Evolutionary conservation across 2,329 filamentous ascomycete genomes (phyloP).

Genomic region (Xylariaceae sp.): DNA sequence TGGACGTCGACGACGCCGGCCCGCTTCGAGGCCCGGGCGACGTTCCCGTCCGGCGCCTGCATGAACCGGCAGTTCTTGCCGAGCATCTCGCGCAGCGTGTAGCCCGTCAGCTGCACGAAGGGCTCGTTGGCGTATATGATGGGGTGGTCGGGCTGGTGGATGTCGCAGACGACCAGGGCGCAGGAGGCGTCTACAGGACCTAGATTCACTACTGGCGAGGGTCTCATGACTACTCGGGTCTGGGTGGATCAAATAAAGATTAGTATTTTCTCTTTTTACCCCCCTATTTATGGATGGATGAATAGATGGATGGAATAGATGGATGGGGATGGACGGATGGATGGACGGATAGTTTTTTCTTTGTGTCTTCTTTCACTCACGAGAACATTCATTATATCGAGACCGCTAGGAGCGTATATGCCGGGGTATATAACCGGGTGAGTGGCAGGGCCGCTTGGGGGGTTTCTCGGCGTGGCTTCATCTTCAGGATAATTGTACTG

Average conservation of each 20-base stretch:
- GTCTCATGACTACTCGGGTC: conserved; percentile 61
- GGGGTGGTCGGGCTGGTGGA: conserved; percentile 65
- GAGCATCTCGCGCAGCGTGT: conserved; percentile 65
- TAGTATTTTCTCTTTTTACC: conserved; percentile 2
- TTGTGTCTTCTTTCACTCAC: conserved; percentile 33
- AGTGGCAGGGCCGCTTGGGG: conserved; percentile 15
- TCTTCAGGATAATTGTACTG: conserved; percentile 13
- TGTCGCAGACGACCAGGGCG: conserved; percentile 76
- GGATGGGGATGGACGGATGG: too few relatives aligned
- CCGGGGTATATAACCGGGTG: conserved; percentile 52
- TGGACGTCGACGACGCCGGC: conserved; percentile 59
- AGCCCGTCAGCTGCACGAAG: conserved; percentile 74
- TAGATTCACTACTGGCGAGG: conserved; percentile 70
- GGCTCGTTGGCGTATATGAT: conserved; percentile 81
- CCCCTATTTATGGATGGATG: too few relatives aligned
- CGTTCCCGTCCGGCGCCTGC: conserved; percentile 65
- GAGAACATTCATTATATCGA: conserved; percentile 51
- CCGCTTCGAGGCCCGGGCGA: conserved; percentile 52
- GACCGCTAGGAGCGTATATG: conserved; percentile 49
- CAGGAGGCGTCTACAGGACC: conserved; percentile 80
- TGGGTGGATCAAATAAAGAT: conserved; percentile 19
- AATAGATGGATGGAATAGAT: too few relatives aligned
- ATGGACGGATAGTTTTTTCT: too few relatives aligned
- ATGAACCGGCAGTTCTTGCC: conserved; percentile 82
- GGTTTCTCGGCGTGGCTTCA: not conserved